These are phyloP conservation scores for Backusella macrospora DNA, from an alignment of 192 early-diverging fungal genomes.

Conservation along the genomic window DNA sequence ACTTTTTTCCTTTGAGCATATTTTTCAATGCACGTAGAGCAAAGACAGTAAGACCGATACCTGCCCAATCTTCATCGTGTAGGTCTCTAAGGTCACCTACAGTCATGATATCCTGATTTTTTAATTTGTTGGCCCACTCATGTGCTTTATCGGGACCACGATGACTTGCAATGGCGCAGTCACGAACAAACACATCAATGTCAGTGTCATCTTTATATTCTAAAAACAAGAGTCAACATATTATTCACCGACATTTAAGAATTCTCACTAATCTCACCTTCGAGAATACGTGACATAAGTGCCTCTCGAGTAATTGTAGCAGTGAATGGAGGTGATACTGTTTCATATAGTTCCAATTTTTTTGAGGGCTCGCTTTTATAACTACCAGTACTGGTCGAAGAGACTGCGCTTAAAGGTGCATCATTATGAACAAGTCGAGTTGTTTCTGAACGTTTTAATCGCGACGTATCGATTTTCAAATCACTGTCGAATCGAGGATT, in stretches of 20 bases:
- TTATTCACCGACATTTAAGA: background rate
- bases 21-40: conserved; percentile 57
- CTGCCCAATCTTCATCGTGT: conserved; percentile 76
- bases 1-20: conserved; percentile 54
- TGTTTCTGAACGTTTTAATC: conserved; percentile 6
- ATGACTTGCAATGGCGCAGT: conserved; percentile 66
- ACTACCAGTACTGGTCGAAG: background rate
- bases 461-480: conserved; percentile 7
- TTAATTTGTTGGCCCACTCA: conserved; percentile 72
- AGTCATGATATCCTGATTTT: conserved; percentile 80
- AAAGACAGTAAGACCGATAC: conserved; percentile 61
- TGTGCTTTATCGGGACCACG: conserved; percentile 71
- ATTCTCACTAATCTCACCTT: conserved; percentile 25
- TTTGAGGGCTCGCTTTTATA: background rate
- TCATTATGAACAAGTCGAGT: background rate
- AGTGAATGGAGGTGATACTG: background rate
- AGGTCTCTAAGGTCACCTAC: conserved; percentile 76
- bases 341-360: background rate
- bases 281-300: conserved; percentile 38
- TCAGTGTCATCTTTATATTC: conserved; percentile 56
- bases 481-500: background rate
- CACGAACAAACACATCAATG: conserved; percentile 74
- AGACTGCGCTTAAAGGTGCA: conserved; percentile 1
- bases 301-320: conserved; percentile 19
- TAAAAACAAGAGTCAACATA: conserved; percentile 7